These are phyloP conservation scores for Tetratostichococcus sp. DNA, from an alignment of 139 green algal genomes.

Conservation along the genomic window DNA sequence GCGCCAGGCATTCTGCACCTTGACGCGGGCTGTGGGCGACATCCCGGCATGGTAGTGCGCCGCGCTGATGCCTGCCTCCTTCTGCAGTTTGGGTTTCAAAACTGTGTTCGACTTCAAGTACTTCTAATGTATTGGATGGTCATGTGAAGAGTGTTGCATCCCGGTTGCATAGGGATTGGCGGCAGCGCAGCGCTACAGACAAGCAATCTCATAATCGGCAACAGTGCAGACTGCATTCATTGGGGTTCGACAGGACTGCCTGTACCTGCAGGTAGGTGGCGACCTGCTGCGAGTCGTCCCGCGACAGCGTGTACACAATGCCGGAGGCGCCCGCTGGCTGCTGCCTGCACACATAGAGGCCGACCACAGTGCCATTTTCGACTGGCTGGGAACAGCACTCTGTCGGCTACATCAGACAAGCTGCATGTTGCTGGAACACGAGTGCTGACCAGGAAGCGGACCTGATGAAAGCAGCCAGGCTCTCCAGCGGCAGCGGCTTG, in stretches of 20 bases:
- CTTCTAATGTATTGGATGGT: neutral
- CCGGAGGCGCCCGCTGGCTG: slow-evolving; percentile 35
- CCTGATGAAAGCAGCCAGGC: slow-evolving; percentile 43
- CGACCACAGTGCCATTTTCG: neutral
- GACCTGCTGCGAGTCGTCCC: slow-evolving; percentile 48
- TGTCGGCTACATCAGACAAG: no score
- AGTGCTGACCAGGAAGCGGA: no score
- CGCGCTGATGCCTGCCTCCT: slow-evolving; percentile 41
- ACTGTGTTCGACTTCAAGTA: neutral
- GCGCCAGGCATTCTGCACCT: slow-evolving; percentile 78
- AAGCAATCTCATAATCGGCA: neutral
- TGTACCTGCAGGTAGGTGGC: slow-evolving; percentile 26
- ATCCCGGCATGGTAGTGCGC: slow-evolving; percentile 89
- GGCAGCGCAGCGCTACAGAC: no score
- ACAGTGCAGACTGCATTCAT: neutral
- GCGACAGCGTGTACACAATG: slow-evolving; percentile 89
- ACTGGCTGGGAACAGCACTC: no score
- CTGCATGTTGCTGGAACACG: no score
- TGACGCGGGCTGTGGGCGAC: slow-evolving; percentile 62
- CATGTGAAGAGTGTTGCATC: no score
- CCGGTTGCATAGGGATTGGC: no score
- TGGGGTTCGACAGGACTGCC: no score
- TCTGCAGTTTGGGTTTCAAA: slow-evolving; percentile 23
- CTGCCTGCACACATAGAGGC: neutral
- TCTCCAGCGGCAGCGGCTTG: slow-evolving; percentile 26